These are phyloP conservation scores for Cladosporium sp. DNA, from an alignment of 2,329 filamentous ascomycete species.

Conservation along the genomic window DNA sequence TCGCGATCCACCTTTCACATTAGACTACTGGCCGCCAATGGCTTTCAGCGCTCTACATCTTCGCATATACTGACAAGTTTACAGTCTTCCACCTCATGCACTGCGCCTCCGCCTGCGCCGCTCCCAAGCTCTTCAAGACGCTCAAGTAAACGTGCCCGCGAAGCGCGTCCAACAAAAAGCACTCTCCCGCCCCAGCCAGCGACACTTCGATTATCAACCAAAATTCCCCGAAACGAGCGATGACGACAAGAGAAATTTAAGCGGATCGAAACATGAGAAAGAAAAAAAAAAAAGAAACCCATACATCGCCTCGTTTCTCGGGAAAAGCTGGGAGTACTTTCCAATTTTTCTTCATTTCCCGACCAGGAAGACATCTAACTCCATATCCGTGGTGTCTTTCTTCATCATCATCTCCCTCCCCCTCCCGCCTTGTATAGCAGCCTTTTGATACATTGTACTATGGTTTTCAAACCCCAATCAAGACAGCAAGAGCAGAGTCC, in stretches of 20 bases:
- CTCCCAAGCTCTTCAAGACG: slow-evolving; percentile 88
- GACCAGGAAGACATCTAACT: background rate
- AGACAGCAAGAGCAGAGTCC: background rate
- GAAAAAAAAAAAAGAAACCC: no score
- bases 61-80: background rate
- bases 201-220: no score
- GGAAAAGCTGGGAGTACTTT: background rate
- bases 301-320: background rate
- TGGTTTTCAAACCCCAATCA: slow-evolving; percentile 14
- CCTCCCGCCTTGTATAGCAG: slow-evolving; percentile 34
- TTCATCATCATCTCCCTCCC: background rate
- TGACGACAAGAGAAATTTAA: no score
- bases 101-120: slow-evolving; percentile 89
- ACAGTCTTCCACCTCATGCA: slow-evolving; percentile 97
- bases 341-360: background rate
- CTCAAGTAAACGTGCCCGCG: slow-evolving; percentile 65
- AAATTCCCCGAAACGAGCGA: background rate
- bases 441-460: slow-evolving; percentile 32
- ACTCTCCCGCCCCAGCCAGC: background rate
- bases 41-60: background rate
- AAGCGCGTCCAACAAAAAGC: background rate
- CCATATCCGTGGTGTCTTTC: no score
- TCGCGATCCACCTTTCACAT: background rate
- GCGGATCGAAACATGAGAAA: no score
- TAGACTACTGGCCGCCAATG: no score